Percentiles rank a stretch among this genome's conserved stretches.
These are phyloP conservation scores for Fraxinus cuspidata DNA, from an alignment of 257 asterid species.

Conservation along the genomic window DNA sequence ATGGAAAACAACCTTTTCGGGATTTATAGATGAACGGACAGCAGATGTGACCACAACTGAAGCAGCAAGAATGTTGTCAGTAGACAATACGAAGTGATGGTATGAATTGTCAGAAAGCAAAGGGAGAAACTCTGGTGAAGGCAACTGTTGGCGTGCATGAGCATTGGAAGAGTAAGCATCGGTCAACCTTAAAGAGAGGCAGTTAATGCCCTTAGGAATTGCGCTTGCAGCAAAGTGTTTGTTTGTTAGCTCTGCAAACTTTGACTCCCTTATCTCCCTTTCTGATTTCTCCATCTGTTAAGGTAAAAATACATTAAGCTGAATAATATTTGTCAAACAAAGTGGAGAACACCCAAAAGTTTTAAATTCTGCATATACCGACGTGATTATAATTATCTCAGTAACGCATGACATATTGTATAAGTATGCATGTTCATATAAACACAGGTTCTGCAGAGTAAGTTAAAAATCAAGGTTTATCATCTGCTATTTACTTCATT, in stretches of 20 bases:
- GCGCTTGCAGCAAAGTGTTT: slow-evolving; percentile 79
- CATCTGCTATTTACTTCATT: neutral
- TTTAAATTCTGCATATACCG: neutral
- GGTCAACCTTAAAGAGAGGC: slow-evolving; percentile 83
- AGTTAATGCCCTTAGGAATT: slow-evolving; percentile 51
- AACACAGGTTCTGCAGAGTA: neutral
- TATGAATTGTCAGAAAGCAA: slow-evolving; percentile 84
- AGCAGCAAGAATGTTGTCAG: slow-evolving; percentile 97
- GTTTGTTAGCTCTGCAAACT: slow-evolving; percentile 68
- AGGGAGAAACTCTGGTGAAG: slow-evolving; percentile 95
- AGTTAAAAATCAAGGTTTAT: neutral
- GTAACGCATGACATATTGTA: slow-evolving; percentile 9
- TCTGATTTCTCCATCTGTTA: slow-evolving; percentile 39
- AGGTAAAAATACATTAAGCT: slow-evolving; percentile 4
- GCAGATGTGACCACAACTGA: slow-evolving; percentile 86
- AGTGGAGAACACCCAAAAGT: neutral
- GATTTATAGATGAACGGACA: slow-evolving; percentile 67
- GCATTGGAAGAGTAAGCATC: slow-evolving; percentile 99
- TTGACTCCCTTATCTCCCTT: slow-evolving; percentile 67
- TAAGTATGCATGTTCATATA: neutral
- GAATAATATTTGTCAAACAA: neutral
- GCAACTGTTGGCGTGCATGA: slow-evolving; percentile 92
- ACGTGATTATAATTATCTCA: neutral
- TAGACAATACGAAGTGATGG: slow-evolving; percentile 82
- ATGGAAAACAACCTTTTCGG: slow-evolving; percentile 87